A percentile compares a stretch with the other conserved stretches of the same genome.
Evolutionary conservation across 2,329 filamentous ascomycete genomes (phyloP).

Genomic region (Tolypocladium nubicola): DNA sequence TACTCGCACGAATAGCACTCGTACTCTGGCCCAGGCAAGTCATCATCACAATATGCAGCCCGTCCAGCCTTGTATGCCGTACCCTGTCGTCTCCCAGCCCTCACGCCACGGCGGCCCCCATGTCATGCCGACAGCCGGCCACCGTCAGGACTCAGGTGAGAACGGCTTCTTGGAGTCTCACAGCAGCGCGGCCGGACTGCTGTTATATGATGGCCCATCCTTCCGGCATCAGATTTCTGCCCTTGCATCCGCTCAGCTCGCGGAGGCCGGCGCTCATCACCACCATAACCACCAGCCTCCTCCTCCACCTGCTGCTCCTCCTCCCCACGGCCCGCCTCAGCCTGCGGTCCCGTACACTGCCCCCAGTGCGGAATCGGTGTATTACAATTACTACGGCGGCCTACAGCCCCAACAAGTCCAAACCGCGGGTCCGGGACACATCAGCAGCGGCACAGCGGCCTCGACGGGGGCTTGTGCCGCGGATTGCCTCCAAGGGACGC

Average conservation of each 20-base stretch:
- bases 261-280: neutral
- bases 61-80: neutral
- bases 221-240: conserved; percentile 2
- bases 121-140: conserved; percentile 4
- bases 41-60: conserved; percentile 1
- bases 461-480: neutral
- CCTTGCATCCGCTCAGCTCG: neutral
- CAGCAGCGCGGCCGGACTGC: neutral
- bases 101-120: neutral
- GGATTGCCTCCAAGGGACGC: neutral
- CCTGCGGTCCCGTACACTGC: neutral
- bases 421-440: neutral
- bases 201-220: neutral
- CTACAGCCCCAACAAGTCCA: neutral
- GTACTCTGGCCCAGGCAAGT: neutral
- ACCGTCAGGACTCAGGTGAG: neutral
- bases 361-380: neutral
- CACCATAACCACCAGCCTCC: neutral
- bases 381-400: neutral
- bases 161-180: neutral
- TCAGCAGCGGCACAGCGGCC: neutral
- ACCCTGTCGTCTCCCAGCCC: neutral
- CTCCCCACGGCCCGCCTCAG: neutral
- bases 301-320: neutral
- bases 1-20: neutral